Conservation (phyloP, 805 yeast genomes). For the Lachancea waltii region DNA sequence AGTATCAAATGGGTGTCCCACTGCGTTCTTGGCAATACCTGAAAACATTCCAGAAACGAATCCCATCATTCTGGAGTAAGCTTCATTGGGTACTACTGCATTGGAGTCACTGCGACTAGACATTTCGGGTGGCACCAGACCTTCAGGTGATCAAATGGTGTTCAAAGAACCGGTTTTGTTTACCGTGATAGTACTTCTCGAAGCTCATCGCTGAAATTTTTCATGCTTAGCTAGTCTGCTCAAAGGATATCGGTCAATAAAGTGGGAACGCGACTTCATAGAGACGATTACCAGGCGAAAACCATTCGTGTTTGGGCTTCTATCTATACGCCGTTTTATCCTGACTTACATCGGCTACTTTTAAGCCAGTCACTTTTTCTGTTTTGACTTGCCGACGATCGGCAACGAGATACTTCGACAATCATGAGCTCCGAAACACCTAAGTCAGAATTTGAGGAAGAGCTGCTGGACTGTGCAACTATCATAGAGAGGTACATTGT, state of each 20-base stretch:
- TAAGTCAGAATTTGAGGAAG: neutral
- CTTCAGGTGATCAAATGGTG: too few species aligned
- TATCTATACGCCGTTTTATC: neutral
- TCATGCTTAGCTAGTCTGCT: neutral
- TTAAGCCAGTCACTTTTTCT: too few species aligned
- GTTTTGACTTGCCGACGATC: too few species aligned
- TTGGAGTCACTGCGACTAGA: constrained; percentile 1
- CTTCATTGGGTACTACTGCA: constrained; percentile 15
- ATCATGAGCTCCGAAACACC: neutral
- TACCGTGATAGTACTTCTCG: neutral
- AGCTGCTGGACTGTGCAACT: neutral
- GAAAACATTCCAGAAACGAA: constrained; percentile 85
- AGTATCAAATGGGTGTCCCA: constrained; percentile 92
- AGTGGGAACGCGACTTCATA: neutral
- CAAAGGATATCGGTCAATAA: neutral
- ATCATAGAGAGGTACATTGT: neutral
- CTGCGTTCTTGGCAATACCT: constrained; percentile 80
- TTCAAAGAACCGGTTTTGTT: too few species aligned
- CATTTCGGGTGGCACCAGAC: neutral
- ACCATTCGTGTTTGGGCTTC: too few species aligned
- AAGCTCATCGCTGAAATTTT: constrained; percentile 7
- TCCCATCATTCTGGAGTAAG: constrained; percentile 43
- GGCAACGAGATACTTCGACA: too few species aligned
- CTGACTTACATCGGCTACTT: neutral
- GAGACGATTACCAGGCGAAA: too few species aligned